Base-by-base conservation (phyloP, 192 early-diverging fungal genomes). In the Coemansia umbellata region DNA sequence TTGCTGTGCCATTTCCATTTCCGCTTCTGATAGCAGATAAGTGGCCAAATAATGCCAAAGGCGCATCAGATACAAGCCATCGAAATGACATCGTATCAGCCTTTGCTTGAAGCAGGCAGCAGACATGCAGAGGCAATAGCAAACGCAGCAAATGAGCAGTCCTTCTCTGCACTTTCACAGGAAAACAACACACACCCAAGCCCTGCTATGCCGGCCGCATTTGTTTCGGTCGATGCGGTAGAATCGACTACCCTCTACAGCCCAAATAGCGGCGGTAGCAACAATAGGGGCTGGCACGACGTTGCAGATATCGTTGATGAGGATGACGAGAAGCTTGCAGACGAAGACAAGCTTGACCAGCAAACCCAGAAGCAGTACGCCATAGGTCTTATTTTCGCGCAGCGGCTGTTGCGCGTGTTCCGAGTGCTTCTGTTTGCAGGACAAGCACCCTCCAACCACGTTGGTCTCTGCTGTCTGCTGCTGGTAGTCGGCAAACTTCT, bases 401-500 rank as follows among this genome's bases (percentile, higher is more conserved):
- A 44, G 7, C 26, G 61, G 28, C 36, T 75, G 32, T 28, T 53
- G 13, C 60, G 61, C 1, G 41, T 69, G n/a, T 58, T 53, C 27
- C 18, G 8, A 5, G 58, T 65, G 24, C 26, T 69, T 28, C 33
- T 55, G 9, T 13, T 2, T 6, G 1, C 33, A 3, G 42, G 39
- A 18, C 53, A 42, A 22, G 33, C 48, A 10, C 53, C 50, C 8
- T n/a, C n/a, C n/a, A 48, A 17, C 11, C 50, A 55, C 19, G 47
- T 75, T 41, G 73, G 57, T 5, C 28, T 65, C 8, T 57, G 57
- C 52, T 64, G 62, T 14, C 13, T 44, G 17, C 53, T 50, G 0
- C 40, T 75, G 45, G 37, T 75, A 2, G 44, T 28, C 1, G 73
- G 53, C 13, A 68, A 69, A 50, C 50, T 75, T 26, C 28, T 37